A percentile compares a stretch with the other conserved stretches of the same genome.
Conservation (phyloP, 257 asterid genomes). For the Nicotiana noctiflora region DNA sequence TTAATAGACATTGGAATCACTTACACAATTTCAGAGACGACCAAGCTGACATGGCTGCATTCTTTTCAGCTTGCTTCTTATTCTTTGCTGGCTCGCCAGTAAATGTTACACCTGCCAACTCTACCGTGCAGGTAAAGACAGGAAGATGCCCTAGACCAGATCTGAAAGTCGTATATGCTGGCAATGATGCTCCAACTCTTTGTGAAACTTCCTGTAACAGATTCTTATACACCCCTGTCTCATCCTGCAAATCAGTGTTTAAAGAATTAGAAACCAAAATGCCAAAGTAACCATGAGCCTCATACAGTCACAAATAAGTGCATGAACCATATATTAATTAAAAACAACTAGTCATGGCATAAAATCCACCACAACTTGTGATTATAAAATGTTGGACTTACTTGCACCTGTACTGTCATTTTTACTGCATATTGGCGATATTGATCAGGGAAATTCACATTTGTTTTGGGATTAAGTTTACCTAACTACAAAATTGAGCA, state of each 20-base stretch:
- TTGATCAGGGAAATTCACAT: no score
- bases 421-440: neutral
- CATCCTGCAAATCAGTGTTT: slow-evolving; percentile 29
- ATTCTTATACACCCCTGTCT: slow-evolving; percentile 49
- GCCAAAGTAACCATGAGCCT: neutral
- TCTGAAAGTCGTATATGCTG: slow-evolving; percentile 36
- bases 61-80: slow-evolving; percentile 52
- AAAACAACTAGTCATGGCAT: neutral
- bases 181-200: slow-evolving; percentile 47
- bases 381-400: neutral
- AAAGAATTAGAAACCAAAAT: neutral
- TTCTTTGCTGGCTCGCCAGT: slow-evolving; percentile 50
- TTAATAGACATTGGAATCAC: slow-evolving; percentile 5
- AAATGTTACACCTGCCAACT: slow-evolving; percentile 42
- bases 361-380: neutral
- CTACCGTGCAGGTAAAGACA: slow-evolving; percentile 41
- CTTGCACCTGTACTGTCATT: neutral
- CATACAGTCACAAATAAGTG: neutral
- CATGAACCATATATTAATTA: neutral
- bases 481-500: neutral
- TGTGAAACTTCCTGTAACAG: slow-evolving; percentile 51
- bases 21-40: slow-evolving; percentile 44
- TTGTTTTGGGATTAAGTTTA: neutral
- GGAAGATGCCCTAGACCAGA: slow-evolving; percentile 47
- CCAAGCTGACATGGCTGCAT: slow-evolving; percentile 57